These are phyloP conservation scores for Yamadazyma aaseri DNA, from an alignment of 1,139 yeast genomes.

Conservation along the genomic window DNA sequence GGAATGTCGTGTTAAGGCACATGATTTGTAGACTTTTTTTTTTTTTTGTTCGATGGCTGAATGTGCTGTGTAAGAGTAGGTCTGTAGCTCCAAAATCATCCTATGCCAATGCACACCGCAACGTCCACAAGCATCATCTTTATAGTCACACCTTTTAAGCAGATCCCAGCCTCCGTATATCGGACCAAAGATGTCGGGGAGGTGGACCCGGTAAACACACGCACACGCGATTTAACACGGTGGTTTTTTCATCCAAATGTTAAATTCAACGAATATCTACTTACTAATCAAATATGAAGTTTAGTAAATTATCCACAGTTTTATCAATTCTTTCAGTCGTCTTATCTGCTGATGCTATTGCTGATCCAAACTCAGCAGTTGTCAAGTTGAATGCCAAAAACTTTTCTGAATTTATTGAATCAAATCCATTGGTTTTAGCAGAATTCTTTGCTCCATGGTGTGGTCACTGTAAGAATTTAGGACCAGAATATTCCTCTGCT, in stretches of 20 bases:
- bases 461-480: conserved; percentile 95
- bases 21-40: too few species aligned
- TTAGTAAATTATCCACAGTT: conserved; percentile 40
- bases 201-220: too few species aligned
- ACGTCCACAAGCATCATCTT: too few species aligned
- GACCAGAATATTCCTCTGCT: conserved; percentile 86
- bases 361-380: conserved; percentile 85
- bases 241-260: conserved; percentile 5
- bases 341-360: conserved; percentile 56
- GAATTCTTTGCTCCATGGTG: conserved; percentile 99
- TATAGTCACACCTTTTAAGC: too few species aligned
- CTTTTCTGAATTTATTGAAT: conserved; percentile 64
- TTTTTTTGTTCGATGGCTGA: too few species aligned
- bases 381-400: conserved; percentile 64
- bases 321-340: conserved; percentile 42
- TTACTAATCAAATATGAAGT: conserved; percentile 28
- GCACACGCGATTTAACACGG: conserved; percentile 8
- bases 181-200: too few species aligned
- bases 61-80: too few species aligned
- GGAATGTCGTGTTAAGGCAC: too few species aligned
- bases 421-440: conserved; percentile 80
- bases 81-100: too few species aligned
- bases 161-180: too few species aligned
- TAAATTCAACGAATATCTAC: conserved; percentile 3
- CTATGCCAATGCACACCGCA: too few species aligned